Evolutionary conservation across 371 early-diverging fungal genomes (phyloP), one percentile per base, ranked within the genome.

Genomic region (Coemansia sp.): DNA sequence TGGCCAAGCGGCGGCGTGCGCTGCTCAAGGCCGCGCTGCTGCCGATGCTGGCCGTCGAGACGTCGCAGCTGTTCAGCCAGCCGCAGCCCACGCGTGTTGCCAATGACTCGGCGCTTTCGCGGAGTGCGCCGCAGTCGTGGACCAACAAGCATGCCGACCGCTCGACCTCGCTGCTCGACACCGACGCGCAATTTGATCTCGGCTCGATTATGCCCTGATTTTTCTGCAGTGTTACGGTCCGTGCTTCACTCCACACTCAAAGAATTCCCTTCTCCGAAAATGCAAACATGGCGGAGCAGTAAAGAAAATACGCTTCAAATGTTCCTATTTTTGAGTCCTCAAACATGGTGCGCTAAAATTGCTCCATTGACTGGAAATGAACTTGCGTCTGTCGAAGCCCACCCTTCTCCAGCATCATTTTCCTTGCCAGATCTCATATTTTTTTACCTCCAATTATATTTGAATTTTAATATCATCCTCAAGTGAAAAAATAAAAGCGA

Each of bases 31-130:
- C 63, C 2, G 60, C 60, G 20, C n/a, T 75, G 63, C 59, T 48
- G 67, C 60, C 63, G 8, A n/a, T 51, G 45, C 48, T 75, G 59
- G 76, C 72, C 1, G 76, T 75, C 0, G 76, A 75, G 43, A 61
- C 64, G 35, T 60, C 63, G 50, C 55, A 50, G 39, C 35, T 74
- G 53, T 75, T 75, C 16, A 63, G 36, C 26, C 55, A 57, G 14
- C 12, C 4, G 5, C 47, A 57, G 16, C 30, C 51, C 11, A 51
- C 40, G 16, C 35, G 34, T 11, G 8, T 12, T 8, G 26, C 26
- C 0, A 39, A 12, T 5, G 31, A 36, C 14, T 26, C 59, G 20
- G 39, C 1, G 3, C 16, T 58, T 35, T 12, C 35, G 14, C 59
- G 49, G 8, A 16, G 42, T 5, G 61, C 47, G 42, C 64, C 62